phyloP scores from a whole-genome alignment of 75 land plant species.

The Sequoiadendron giganteum region DNA sequence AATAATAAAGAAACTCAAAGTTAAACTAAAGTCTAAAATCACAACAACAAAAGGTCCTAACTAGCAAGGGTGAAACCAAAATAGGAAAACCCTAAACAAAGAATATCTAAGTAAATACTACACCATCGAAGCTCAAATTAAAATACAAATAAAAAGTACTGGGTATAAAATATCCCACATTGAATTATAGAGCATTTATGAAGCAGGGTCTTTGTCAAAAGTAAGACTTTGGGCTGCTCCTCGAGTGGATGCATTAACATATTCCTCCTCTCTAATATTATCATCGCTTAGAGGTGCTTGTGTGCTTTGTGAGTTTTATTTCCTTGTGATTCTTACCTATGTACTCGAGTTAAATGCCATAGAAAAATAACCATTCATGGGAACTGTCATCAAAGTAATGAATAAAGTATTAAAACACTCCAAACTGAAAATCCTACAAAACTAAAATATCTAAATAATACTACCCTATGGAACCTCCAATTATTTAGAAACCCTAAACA shows the following conservation, averaged over 20 bases:
- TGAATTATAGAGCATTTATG: neutral
- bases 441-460: too few relatives aligned
- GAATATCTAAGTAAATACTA: too few relatives aligned
- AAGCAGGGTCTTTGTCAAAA: neutral
- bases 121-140: neutral
- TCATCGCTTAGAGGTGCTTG: neutral
- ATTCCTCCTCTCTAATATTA: neutral
- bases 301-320: neutral
- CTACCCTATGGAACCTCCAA: too few relatives aligned
- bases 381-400: too few relatives aligned
- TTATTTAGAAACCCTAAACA: too few relatives aligned
- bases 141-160: neutral
- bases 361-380: neutral
- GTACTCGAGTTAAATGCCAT: neutral
- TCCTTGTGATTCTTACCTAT: neutral
- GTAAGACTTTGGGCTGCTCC: neutral
- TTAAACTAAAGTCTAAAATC: neutral
- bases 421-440: too few relatives aligned
- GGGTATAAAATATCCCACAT: neutral
- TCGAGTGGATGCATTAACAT: neutral
- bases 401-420: too few relatives aligned
- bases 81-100: too few relatives aligned
- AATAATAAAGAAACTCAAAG: neutral
- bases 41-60: too few relatives aligned
- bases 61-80: too few relatives aligned